Conservation (phyloP, 2,329 filamentous ascomycete genomes). For the Ceratocystis albifundus region DNA sequence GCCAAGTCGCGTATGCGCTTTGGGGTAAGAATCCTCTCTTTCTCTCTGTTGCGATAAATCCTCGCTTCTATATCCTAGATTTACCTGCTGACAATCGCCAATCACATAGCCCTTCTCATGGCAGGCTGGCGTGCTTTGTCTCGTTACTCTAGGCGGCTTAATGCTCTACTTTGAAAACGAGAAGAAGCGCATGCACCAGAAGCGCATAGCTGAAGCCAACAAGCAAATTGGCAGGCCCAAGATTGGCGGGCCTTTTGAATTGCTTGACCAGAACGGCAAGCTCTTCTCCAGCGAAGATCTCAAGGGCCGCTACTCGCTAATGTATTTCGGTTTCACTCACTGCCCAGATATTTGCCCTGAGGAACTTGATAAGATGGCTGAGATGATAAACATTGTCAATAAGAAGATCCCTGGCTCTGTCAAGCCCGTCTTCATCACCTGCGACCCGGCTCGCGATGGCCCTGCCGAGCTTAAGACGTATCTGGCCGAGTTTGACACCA, state of each 20-base stretch:
- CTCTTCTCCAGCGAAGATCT: slow-evolving; percentile 68
- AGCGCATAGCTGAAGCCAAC: slow-evolving; percentile 77
- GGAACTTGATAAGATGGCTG: slow-evolving; percentile 98
- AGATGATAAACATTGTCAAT: slow-evolving; percentile 68
- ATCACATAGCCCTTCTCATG: slow-evolving; percentile 70
- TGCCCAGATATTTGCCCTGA: slow-evolving; percentile 98
- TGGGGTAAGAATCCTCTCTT: slow-evolving; percentile 36
- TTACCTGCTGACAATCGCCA: background rate
- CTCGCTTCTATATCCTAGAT: background rate
- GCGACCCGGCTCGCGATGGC: slow-evolving; percentile 84
- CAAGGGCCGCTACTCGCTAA: slow-evolving; percentile 74
- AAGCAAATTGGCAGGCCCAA: slow-evolving; percentile 90
- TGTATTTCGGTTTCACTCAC: slow-evolving; percentile 96
- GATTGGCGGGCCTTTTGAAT: slow-evolving; percentile 75
- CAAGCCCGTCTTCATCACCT: slow-evolving; percentile 82
- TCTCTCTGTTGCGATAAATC: background rate
- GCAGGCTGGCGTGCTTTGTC: slow-evolving; percentile 78
- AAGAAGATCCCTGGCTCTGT: slow-evolving; percentile 43
- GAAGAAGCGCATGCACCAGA: slow-evolving; percentile 80
- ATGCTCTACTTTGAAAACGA: slow-evolving; percentile 88
- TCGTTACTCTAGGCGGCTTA: slow-evolving; percentile 63
- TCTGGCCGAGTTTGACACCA: slow-evolving; percentile 77
- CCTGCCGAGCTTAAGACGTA: slow-evolving; percentile 77
- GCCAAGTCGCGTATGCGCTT: slow-evolving; percentile 47
- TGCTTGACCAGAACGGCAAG: slow-evolving; percentile 71